A percentile compares a stretch with the other conserved stretches of the same genome.
Evolutionary conservation across 805 yeast genomes (phyloP).

Genomic region (Myxozyma neotropica): DNA sequence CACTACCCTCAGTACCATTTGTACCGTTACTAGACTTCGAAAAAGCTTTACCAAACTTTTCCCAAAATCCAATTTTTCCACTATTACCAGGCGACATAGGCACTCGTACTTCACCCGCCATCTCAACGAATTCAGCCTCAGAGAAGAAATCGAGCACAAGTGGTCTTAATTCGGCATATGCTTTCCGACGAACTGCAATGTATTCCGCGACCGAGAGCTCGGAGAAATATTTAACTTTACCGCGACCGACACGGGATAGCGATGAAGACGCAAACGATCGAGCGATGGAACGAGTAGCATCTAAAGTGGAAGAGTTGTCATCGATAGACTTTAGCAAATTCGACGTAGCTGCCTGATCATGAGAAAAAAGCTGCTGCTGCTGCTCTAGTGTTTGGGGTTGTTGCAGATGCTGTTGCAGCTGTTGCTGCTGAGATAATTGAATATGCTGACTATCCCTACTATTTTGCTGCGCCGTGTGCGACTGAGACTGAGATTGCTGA

Average conservation of each 20-base stretch:
- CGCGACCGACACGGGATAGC: constrained; percentile 2
- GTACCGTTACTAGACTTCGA: constrained; percentile 33
- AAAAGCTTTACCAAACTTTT: constrained; percentile 48
- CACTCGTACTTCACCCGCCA: constrained; percentile 27
- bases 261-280: constrained; percentile 16
- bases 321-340: background rate
- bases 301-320: background rate
- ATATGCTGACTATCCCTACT: background rate
- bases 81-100: constrained; percentile 32
- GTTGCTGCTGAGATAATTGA: background rate
- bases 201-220: constrained; percentile 58
- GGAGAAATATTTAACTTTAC: constrained; percentile 37
- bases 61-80: constrained; percentile 51
- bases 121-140: constrained; percentile 47
- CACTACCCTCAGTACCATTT: background rate
- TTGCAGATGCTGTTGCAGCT: too few species aligned
- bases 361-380: too few species aligned
- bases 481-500: constrained; percentile 11
- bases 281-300: background rate
- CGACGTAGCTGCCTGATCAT: too few species aligned
- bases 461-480: background rate
- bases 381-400: background rate
- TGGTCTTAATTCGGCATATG: constrained; percentile 52
- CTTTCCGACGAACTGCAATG: constrained; percentile 57
- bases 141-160: constrained; percentile 42